phyloP scores from a whole-genome alignment of 2,329 filamentous ascomycete genomes.

The Thielaviopsis musarum region DNA sequence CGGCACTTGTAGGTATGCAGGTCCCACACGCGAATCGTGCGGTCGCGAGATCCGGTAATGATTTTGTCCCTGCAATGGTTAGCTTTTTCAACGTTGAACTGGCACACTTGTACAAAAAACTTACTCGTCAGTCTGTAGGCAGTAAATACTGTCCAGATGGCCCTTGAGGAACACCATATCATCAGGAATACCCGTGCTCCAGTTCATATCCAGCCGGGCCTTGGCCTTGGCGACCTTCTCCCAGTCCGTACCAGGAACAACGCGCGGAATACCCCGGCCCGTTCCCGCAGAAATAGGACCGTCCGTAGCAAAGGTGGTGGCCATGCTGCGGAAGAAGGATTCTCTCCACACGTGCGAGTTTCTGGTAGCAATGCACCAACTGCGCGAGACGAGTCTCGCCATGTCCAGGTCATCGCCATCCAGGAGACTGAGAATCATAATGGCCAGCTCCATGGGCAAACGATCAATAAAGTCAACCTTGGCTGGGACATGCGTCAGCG shows the following conservation, averaged over 20 bases:
- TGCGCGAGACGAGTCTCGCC: constrained; percentile 31
- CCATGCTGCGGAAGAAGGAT: constrained; percentile 45
- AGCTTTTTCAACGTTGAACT: constrained; percentile 12
- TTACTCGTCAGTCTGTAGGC: constrained; percentile 91
- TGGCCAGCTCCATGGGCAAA: constrained; percentile 40
- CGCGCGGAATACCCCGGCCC: constrained; percentile 38
- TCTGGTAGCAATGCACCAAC: constrained; percentile 30
- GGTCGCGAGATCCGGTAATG: constrained; percentile 88
- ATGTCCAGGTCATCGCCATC: constrained; percentile 34
- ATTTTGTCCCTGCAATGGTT: constrained; percentile 60
- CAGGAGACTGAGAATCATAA: constrained; percentile 39
- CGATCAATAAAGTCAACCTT: constrained; percentile 34
- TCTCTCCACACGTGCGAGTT: constrained; percentile 48
- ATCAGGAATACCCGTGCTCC: constrained; percentile 61
- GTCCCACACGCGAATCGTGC: constrained; percentile 92
- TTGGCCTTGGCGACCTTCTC: constrained; percentile 68
- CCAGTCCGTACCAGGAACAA: constrained; percentile 57
- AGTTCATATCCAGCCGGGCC: constrained; percentile 57
- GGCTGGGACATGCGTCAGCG: background rate
- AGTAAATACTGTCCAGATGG: constrained; percentile 93
- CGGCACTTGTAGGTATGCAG: constrained; percentile 74
- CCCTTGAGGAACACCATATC: constrained; percentile 73
- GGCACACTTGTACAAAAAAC: constrained; percentile 18
- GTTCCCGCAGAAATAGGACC: constrained; percentile 32
- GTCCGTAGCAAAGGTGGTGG: constrained; percentile 41